These are phyloP conservation scores for Chenopodium suecicum DNA, from an alignment of 148 eudicot species.

Conservation along the genomic window DNA sequence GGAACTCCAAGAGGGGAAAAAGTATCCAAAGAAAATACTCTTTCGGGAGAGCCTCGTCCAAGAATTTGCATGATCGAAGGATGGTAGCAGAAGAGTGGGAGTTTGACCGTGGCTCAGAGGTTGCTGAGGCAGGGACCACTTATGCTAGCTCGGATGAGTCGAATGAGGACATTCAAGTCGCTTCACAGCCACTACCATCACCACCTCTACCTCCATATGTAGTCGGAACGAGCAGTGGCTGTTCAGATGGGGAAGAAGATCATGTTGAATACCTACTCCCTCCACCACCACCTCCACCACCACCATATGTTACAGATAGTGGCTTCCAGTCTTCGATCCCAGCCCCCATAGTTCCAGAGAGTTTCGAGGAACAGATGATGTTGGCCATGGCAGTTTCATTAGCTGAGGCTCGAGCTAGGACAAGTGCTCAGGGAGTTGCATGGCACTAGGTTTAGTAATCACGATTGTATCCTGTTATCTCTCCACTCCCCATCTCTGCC, in stretches of 20 bases:
- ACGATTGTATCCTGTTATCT: constrained; percentile 11
- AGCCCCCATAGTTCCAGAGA: constrained; percentile 62
- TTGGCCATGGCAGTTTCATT: constrained; percentile 96
- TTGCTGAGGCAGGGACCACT: constrained; percentile 52
- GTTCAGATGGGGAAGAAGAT: constrained; percentile 23
- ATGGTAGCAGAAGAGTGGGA: constrained; percentile 48
- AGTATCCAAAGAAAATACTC: constrained; percentile 23
- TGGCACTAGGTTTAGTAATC: constrained; percentile 56
- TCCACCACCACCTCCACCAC: constrained; percentile 28
- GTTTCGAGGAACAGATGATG: constrained; percentile 98
- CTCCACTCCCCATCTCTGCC: not conserved
- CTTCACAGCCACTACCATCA: constrained; percentile 29
- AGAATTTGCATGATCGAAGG: constrained; percentile 20
- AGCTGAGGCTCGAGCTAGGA: constrained; percentile 78
- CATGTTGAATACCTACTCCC: constrained; percentile 19
- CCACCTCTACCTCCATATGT: constrained; percentile 22
- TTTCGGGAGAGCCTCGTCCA: constrained; percentile 24
- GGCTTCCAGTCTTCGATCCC: constrained; percentile 30
- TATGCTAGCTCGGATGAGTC: constrained; percentile 44
- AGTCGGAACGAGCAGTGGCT: constrained; percentile 23
- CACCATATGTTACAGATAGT: constrained; percentile 34
- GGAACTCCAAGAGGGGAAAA: constrained; percentile 32
- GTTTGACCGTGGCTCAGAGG: constrained; percentile 40
- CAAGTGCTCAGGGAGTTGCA: constrained; percentile 56
- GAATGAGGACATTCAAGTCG: constrained; percentile 28